Conservation (phyloP, 1,284 basidiomycete species). For the Ustilago lituana region DNA sequence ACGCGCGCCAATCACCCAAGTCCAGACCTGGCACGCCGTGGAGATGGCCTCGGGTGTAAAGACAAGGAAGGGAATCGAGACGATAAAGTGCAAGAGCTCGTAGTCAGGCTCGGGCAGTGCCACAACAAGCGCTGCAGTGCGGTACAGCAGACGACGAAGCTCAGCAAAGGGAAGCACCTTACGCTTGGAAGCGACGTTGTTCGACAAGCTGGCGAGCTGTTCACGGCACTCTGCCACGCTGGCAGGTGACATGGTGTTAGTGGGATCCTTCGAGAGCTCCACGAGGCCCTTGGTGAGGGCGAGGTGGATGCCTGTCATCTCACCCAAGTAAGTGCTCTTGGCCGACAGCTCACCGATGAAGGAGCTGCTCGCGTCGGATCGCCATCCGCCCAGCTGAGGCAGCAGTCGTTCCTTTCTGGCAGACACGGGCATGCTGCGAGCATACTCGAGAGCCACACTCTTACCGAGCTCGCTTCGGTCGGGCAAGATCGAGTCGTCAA, state of each 20-base stretch:
- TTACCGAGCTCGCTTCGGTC: constrained; percentile 61
- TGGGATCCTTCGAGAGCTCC: constrained; percentile 75
- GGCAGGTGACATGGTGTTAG: constrained; percentile 70
- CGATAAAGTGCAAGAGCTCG: constrained; percentile 86
- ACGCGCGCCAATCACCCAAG: constrained; percentile 91
- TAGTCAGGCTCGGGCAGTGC: constrained; percentile 73
- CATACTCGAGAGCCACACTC: constrained; percentile 62
- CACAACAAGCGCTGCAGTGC: constrained; percentile 75
- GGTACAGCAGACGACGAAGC: constrained; percentile 84
- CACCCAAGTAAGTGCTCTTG: constrained; percentile 71
- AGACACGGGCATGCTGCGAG: constrained; percentile 53
- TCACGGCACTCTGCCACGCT: constrained; percentile 76
- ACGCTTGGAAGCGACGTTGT: constrained; percentile 67
- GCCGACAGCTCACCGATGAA: constrained; percentile 60
- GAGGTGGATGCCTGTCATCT: constrained; percentile 81
- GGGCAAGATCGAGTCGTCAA: constrained; percentile 48
- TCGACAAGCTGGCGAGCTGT: constrained; percentile 77
- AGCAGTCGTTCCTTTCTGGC: constrained; percentile 51
- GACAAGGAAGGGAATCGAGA: constrained; percentile 86
- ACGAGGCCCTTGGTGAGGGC: constrained; percentile 71
- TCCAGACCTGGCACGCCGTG: constrained; percentile 93
- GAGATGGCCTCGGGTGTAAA: constrained; percentile 87
- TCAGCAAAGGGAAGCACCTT: constrained; percentile 70
- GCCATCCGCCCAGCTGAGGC: constrained; percentile 66
- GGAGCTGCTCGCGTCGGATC: constrained; percentile 61